phyloP scores from a whole-genome alignment of 1,284 basidiomycete genomes.

The Blastosporella zonata region DNA sequence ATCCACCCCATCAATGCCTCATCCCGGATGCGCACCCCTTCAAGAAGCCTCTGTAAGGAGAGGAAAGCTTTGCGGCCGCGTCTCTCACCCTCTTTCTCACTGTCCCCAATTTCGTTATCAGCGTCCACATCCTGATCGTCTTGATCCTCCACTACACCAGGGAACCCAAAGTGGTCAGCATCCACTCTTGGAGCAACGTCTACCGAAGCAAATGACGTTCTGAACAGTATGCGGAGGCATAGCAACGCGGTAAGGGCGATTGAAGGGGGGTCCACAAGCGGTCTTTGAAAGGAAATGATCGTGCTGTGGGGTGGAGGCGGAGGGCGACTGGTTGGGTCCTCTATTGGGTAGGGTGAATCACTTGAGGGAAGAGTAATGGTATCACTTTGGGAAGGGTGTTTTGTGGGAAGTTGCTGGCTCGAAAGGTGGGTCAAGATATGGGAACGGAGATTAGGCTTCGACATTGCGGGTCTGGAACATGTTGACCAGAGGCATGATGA shows the following conservation, averaged over 20 bases:
- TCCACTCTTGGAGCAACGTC: slow-evolving; percentile 73
- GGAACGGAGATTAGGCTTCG: slow-evolving; percentile 50
- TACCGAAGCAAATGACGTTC: slow-evolving; percentile 65
- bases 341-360: slow-evolving; percentile 50
- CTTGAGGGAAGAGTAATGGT: slow-evolving; percentile 59
- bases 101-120: slow-evolving; percentile 33
- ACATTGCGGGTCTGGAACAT: slow-evolving; percentile 47
- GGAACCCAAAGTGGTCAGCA: slow-evolving; percentile 80
- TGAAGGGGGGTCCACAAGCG: slow-evolving; percentile 63
- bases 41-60: slow-evolving; percentile 56
- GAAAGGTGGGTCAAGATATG: slow-evolving; percentile 77
- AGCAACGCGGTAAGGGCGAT: slow-evolving; percentile 72
- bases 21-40: slow-evolving; percentile 64
- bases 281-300: slow-evolving; percentile 51
- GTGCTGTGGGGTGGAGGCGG: slow-evolving; percentile 62
- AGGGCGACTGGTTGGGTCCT: slow-evolving; percentile 58
- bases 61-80: slow-evolving; percentile 69
- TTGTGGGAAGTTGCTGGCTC: slow-evolving; percentile 45
- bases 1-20: slow-evolving; percentile 74
- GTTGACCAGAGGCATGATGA: slow-evolving; percentile 63
- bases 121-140: slow-evolving; percentile 49
- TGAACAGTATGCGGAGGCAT: slow-evolving; percentile 72
- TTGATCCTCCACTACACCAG: slow-evolving; percentile 65
- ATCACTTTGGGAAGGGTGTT: slow-evolving; percentile 65
- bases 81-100: slow-evolving; percentile 62